Evolutionary conservation across 2,329 filamentous ascomycete species (phyloP), one percentile per base, ranked within the genome.

Genomic region (Drechslera avenae): DNA sequence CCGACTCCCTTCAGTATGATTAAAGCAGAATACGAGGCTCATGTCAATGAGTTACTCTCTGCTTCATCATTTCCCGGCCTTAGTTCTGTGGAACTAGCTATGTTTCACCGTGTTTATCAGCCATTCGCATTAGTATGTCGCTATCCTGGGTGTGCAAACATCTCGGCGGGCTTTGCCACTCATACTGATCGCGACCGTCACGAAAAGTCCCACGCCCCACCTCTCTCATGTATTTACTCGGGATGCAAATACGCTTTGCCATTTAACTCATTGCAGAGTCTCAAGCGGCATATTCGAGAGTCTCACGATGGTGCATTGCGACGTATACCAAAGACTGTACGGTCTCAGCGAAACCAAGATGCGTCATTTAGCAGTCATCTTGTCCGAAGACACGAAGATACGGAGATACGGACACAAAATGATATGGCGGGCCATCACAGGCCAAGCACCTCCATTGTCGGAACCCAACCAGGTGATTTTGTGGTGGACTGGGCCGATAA

Each of bases 71-170:
- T 39, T 39, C 40, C 26, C n/a, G 40, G 39, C 16, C 34, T 50
- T 5, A 39, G 19, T 7, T 10, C 39, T 19, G 28, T 28, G 5
- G 33, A 50, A 21, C 32, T 50, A 10, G 18, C 17, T 0, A 44
- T 8, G 10, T 50, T 50, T 19, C 18, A 50, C 9, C 5, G n/a
- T 10, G 14, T 9, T 9, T 16, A 50, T 35, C n/a, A 8, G 12
- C 17, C 40, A 33, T 50, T 30, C 13, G 40, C 47, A 8, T 50
- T 50, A 8, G 34, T 39, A 9, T 50, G 47, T 31, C 47, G 47
- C n/a, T 50, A 44, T 21, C 47, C 47, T 21, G 35, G 40, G 7
- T 50, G 47, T 36, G 26, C 40, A 12, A 23, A 23, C 12, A 44
- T 33, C 12, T 26, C 19, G 3, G 34, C 35, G 2, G 47, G 47